Evolutionary conservation across 257 asterid species (phyloP).

Genomic region (Scutellaria barbata): DNA sequence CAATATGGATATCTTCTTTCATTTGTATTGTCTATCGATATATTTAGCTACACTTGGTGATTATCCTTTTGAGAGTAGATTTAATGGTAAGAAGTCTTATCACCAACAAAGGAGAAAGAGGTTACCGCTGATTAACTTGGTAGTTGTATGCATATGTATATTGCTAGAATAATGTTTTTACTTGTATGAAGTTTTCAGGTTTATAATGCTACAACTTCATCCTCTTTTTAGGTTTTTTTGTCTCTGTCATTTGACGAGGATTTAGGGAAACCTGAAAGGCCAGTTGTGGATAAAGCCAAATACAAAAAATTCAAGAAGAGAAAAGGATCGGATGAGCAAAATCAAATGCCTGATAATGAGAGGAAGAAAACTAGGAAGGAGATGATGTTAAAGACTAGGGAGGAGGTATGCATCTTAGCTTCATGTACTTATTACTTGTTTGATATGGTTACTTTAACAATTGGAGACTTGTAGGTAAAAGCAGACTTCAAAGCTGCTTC

Average conservation of each 20-base stretch:
- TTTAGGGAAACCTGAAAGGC: conserved; percentile 63
- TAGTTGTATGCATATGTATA: neutral
- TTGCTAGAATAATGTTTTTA: conserved; percentile 2
- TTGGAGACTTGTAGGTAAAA: conserved; percentile 62
- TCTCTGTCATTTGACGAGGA: conserved; percentile 88
- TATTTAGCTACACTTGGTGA: conserved; percentile 13
- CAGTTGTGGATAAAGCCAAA: conserved; percentile 55
- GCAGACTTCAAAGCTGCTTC: conserved; percentile 88
- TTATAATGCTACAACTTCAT: conserved; percentile 5
- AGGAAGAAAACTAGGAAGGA: conserved; percentile 73
- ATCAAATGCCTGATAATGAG: conserved; percentile 58
- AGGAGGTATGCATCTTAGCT: conserved; percentile 62
- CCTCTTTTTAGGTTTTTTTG: conserved; percentile 61
- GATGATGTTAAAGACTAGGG: conserved; percentile 71
- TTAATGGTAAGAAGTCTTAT: neutral
- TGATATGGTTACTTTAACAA: conserved; percentile 28
- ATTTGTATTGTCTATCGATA: neutral
- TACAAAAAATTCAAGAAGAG: conserved; percentile 66
- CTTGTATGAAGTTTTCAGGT: neutral
- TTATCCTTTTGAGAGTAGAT: neutral
- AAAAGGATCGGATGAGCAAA: conserved; percentile 63
- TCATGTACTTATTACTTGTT: conserved; percentile 19
- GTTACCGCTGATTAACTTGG: neutral
- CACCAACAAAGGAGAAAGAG: neutral
- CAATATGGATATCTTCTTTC: neutral